Evolutionary conservation across 345 rosid species (phyloP).

Genomic region (Laguncularia racemosa): DNA sequence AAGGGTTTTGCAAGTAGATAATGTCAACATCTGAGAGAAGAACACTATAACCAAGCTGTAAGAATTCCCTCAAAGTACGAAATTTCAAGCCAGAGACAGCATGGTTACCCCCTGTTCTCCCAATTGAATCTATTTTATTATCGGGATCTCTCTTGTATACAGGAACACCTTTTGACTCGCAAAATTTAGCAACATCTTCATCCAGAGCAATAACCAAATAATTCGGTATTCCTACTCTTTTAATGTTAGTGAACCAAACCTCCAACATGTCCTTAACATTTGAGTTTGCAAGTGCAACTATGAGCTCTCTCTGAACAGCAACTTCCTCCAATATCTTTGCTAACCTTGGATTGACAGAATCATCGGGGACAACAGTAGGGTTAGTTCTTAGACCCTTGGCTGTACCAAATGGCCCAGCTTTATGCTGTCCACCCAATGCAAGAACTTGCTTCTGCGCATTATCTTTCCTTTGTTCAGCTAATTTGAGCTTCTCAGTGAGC

Average conservation of each 20-base stretch:
- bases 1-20: conserved; percentile 38
- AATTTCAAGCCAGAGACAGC: conserved; percentile 47
- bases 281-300: conserved; percentile 50
- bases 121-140: conserved; percentile 26
- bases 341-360: conserved; percentile 35
- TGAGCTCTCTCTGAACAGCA: conserved; percentile 28
- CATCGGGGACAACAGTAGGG: conserved; percentile 37
- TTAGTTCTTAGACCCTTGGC: conserved; percentile 37
- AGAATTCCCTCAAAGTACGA: conserved; percentile 37
- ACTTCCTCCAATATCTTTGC: conserved; percentile 27
- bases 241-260: conserved; percentile 48
- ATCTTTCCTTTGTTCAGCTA: conserved; percentile 34
- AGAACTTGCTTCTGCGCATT: conserved; percentile 34
- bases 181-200: conserved; percentile 27
- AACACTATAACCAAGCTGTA: conserved; percentile 46
- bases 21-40: conserved; percentile 45
- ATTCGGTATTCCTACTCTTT: conserved; percentile 34
- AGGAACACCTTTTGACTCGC: conserved; percentile 35
- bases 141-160: conserved; percentile 34
- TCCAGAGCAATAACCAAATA: conserved; percentile 41
- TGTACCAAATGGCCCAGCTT: conserved; percentile 40
- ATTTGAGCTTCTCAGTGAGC: conserved; percentile 30
- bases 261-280: conserved; percentile 31
- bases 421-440: conserved; percentile 26
- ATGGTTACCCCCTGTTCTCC: conserved; percentile 28